Conservation (phyloP, 495 filamentous ascomycete genomes). For the Aspergillus homomorphus region DNA sequence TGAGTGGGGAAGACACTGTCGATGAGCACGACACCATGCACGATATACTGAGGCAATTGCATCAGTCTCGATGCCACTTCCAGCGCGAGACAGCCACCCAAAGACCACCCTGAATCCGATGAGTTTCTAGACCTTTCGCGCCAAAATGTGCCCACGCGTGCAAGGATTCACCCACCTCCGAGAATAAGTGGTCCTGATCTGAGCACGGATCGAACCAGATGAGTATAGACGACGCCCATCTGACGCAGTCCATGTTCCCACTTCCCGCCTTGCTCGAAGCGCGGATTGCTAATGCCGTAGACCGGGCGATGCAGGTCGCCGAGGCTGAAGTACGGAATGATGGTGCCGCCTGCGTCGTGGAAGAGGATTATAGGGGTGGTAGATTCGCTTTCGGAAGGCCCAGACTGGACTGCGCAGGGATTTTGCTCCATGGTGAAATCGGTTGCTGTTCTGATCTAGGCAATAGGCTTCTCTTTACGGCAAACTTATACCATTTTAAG, state of each 20-base stretch:
- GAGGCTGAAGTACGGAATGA: conserved; percentile 12
- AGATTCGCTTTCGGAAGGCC: background rate
- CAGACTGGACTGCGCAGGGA: background rate
- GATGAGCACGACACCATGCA: conserved; percentile 8
- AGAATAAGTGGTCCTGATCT: conserved; percentile 3
- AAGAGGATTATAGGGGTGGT: background rate
- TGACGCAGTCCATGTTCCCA: conserved; percentile 12
- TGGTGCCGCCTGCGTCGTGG: conserved; percentile 10
- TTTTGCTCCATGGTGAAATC: conserved; percentile 1
- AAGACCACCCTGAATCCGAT: conserved; percentile 6
- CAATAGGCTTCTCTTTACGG: no score
- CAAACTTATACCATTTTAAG: no score
- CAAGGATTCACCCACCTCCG: background rate
- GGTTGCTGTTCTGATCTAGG: background rate
- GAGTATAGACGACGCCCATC: conserved; percentile 13
- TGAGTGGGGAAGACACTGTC: conserved; percentile 11
- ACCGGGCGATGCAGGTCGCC: conserved; percentile 6
- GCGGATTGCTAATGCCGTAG: conserved; percentile 9
- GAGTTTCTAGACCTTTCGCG: background rate
- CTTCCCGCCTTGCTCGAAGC: conserved; percentile 1
- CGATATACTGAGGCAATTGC: conserved; percentile 9
- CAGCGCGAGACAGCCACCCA: conserved; percentile 7
- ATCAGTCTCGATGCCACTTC: conserved; percentile 14
- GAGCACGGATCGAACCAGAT: conserved; percentile 6
- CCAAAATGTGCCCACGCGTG: background rate